Conservation (phyloP, 148 eudicot species). For the Rhododendron griersonianum region DNA sequence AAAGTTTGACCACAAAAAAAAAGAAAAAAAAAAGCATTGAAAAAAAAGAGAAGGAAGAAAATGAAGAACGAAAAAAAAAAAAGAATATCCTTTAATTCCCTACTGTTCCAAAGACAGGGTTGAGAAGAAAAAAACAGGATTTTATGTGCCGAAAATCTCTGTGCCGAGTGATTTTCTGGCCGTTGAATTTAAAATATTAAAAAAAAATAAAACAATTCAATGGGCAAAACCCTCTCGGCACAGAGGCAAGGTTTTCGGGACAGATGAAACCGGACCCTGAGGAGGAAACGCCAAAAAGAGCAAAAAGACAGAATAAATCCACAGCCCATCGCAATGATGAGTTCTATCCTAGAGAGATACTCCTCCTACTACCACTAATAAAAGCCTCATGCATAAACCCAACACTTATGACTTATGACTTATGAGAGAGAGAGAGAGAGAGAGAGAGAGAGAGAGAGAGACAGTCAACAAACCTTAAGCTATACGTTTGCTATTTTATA, state of each 20-base stretch:
- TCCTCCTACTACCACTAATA: not conserved
- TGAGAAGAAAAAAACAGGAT: not conserved
- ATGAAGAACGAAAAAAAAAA: too few relatives aligned
- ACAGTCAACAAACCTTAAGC: conserved; percentile 6
- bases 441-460: not conserved
- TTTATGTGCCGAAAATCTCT: too few relatives aligned
- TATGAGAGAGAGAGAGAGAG: too few relatives aligned
- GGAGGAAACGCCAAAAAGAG: conserved; percentile 12
- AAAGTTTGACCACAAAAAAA: too few relatives aligned
- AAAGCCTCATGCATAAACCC: not conserved
- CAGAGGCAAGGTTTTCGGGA: too few relatives aligned
- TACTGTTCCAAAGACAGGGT: not conserved
- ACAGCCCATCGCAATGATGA: conserved; percentile 3
- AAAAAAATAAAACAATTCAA: too few relatives aligned
- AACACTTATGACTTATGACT: not conserved
- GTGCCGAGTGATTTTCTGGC: fast-evolving
- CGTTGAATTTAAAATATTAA: too few relatives aligned
- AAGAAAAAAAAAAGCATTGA: too few relatives aligned
- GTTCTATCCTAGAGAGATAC: not conserved
- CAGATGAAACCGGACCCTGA: not conserved
- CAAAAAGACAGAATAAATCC: not conserved
- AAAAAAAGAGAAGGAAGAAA: too few relatives aligned
- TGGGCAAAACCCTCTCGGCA: fast-evolving
- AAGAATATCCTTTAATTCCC: not conserved
- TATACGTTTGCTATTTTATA: not conserved